Evolutionary conservation across 441 rosid species (phyloP).

Genomic region (Bruguiera hainesii): DNA sequence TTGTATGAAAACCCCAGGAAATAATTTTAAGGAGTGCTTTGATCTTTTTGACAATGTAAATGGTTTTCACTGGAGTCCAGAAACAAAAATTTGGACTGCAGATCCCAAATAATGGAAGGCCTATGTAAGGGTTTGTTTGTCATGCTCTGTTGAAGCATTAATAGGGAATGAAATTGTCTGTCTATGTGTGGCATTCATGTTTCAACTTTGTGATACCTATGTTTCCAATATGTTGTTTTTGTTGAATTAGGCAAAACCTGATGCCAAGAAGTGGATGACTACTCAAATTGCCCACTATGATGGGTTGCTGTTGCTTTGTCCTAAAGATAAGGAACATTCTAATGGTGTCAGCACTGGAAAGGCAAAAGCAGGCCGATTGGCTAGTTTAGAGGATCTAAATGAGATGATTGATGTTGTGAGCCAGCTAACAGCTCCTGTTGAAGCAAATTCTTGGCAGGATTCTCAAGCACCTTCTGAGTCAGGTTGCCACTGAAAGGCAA

Average conservation of each 20-base stretch:
- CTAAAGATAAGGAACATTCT: slow-evolving; percentile 17
- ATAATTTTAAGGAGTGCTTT: slow-evolving; percentile 21
- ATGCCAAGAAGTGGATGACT: slow-evolving; percentile 31
- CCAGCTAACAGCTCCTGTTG: slow-evolving; percentile 17
- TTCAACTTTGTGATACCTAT: neutral
- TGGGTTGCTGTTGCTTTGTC: slow-evolving; percentile 19
- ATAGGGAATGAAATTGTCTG: neutral
- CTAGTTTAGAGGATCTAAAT: slow-evolving; percentile 18
- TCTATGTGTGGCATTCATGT: neutral
- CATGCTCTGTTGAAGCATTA: neutral
- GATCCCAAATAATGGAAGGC: slow-evolving; percentile 29
- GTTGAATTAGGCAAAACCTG: slow-evolving; percentile 21
- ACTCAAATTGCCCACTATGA: slow-evolving; percentile 22
- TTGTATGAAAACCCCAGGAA: slow-evolving; percentile 26
- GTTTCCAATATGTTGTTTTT: slow-evolving; percentile 2
- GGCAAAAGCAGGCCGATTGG: slow-evolving; percentile 2
- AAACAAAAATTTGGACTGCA: slow-evolving; percentile 26
- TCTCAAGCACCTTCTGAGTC: slow-evolving; percentile 20
- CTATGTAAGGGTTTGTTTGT: slow-evolving; percentile 20
- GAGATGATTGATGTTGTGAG: slow-evolving; percentile 28
- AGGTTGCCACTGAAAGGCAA: slow-evolving; percentile 22
- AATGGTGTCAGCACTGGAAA: slow-evolving; percentile 6
- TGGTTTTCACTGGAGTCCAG: slow-evolving; percentile 29
- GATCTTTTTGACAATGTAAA: slow-evolving; percentile 20
- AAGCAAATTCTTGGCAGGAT: slow-evolving; percentile 20